Conservation (phyloP, 2,329 filamentous ascomycete genomes). For the Epichloe brachyelytri region DNA sequence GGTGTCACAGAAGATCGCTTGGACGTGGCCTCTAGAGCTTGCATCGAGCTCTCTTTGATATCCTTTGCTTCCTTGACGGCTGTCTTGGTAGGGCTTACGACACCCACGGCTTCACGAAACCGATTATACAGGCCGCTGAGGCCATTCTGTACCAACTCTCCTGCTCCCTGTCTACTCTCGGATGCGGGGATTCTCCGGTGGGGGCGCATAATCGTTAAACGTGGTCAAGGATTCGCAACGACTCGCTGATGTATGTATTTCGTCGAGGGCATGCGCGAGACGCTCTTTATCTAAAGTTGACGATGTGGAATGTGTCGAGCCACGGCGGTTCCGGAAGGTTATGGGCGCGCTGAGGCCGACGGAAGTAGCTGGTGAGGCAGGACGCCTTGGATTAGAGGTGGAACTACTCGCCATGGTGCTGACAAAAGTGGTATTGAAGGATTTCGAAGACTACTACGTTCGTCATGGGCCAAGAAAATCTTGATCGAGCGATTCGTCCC, state of each 20-base stretch:
- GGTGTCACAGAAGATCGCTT: constrained; percentile 29
- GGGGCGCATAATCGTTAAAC: constrained; percentile 82
- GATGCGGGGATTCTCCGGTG: constrained; percentile 44
- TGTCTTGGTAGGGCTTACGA: constrained; percentile 34
- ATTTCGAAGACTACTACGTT: constrained; percentile 6
- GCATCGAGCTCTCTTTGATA: constrained; percentile 21
- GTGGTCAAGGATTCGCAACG: constrained; percentile 75
- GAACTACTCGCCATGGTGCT: constrained; percentile 18
- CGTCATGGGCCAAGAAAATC: background rate
- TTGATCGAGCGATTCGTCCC: background rate
- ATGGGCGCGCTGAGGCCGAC: constrained; percentile 16
- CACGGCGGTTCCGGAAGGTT: constrained; percentile 22
- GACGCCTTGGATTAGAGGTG: constrained; percentile 17
- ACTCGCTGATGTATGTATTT: constrained; percentile 82
- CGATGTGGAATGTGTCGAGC: constrained; percentile 28
- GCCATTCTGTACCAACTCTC: constrained; percentile 70
- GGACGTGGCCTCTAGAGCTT: constrained; percentile 20
- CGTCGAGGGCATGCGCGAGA: constrained; percentile 64
- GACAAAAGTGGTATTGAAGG: background rate
- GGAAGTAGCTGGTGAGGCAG: constrained; percentile 14
- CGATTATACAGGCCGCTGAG: constrained; percentile 82
- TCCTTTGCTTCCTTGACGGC: constrained; percentile 20
- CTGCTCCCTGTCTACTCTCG: constrained; percentile 57
- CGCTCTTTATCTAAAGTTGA: constrained; percentile 52
- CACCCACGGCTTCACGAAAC: constrained; percentile 70